Evolutionary conservation across 805 yeast genomes (phyloP).

Genomic region (Suhomyces kilbournensis): DNA sequence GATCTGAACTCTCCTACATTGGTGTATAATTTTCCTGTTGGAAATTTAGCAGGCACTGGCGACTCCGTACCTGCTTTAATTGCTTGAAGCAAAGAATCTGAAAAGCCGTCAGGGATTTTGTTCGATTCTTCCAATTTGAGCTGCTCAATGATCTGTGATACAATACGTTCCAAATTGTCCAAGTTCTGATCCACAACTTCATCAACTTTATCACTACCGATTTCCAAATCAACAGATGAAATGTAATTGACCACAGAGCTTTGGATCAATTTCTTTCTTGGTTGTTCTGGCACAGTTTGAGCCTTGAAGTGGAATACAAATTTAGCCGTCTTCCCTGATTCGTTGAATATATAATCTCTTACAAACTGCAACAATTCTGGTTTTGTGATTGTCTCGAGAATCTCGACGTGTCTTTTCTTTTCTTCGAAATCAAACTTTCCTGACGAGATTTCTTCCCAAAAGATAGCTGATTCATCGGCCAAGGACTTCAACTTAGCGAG

Average conservation of each 20-base stretch:
- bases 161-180: slow-evolving; percentile 8
- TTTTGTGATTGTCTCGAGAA: slow-evolving; percentile 52
- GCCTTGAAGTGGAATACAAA: slow-evolving; percentile 51
- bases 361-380: slow-evolving; percentile 58
- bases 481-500: slow-evolving; percentile 73
- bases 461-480: slow-evolving; percentile 67
- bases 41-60: slow-evolving; percentile 42
- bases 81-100: slow-evolving; percentile 10
- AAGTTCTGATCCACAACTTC: slow-evolving; percentile 11
- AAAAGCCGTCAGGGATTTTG: slow-evolving; percentile 12
- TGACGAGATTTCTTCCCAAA: slow-evolving; percentile 63
- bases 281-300: slow-evolving; percentile 27
- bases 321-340: slow-evolving; percentile 14
- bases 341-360: slow-evolving; percentile 35
- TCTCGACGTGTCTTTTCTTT: slow-evolving; percentile 53
- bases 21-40: slow-evolving; percentile 46
- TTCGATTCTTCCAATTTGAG: slow-evolving; percentile 23
- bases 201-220: slow-evolving; percentile 26
- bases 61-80: slow-evolving; percentile 14
- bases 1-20: slow-evolving; percentile 57
- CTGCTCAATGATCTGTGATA: slow-evolving; percentile 13
- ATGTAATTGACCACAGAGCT: slow-evolving; percentile 26
- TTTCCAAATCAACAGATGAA: slow-evolving; percentile 18
- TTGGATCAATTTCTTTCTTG: slow-evolving; percentile 19
- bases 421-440: slow-evolving; percentile 78